Base-by-base conservation (phyloP, 2,329 filamentous ascomycete species). In the Pseudogymnoascus sp. region DNA sequence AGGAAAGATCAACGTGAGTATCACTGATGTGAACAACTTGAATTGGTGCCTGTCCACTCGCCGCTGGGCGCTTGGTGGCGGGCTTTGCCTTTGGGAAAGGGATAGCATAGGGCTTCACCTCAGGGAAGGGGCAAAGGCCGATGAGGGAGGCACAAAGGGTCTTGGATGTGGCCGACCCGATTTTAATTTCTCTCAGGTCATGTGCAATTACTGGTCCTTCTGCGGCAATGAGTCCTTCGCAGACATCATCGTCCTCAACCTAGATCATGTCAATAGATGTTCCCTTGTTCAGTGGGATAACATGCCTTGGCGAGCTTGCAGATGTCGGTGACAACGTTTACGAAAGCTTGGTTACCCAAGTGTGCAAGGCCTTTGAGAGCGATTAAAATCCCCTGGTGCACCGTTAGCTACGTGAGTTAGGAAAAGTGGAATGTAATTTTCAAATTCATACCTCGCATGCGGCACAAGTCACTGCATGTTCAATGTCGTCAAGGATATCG, bases 121-220 rank as follows among this genome's bases (percentile, higher is more conserved):
- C 65, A 2, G 75, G 76, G n/a, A 70, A 74, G 5, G 39, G 39
- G 39, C 66, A 68, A 15, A 68, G 60, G 6, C 82, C 82, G n/a
- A 83, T 70, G 61, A 85, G 71, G 7, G 78, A 78, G 33, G 78
- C 74, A 67, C 82, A 85, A 42, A 85, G 78, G 4, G 80, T 72
- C 29, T 80, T 70, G 18, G 82, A 78, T 0, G 80, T 80, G 61
- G 75, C 76, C 6, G 81, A 82, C 1, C 76, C 75, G 15, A 83
- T 68, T 5, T 67, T 69, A 65, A 85, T 75, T 9, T 77, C 72
- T 55, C 79, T 74, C n/a, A 86, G 67, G 9, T 74, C 75, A 39
- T 78, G 74, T 35, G 82, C 80, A 29, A 84, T 71, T 60, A 83
- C 78, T 4, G 82, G 81, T 0, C 80, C 82, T 68, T 86, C 81